Conservation (phyloP, 1,284 basidiomycete genomes). For the Clitocybe nebularis region DNA sequence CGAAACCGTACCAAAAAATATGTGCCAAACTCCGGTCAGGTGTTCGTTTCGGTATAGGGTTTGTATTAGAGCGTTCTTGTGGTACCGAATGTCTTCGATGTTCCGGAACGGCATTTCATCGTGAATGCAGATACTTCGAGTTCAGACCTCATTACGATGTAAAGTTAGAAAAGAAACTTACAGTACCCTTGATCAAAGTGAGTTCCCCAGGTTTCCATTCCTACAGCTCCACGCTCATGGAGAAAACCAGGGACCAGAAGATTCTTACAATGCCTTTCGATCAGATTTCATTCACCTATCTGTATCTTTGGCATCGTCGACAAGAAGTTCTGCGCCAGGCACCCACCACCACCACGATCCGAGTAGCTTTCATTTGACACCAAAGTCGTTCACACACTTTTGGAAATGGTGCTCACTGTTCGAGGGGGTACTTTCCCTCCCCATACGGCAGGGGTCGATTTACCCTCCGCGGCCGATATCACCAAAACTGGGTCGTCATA, state of each 20-base stretch:
- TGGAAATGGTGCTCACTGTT: conserved; percentile 92
- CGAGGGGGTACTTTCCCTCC: conserved; percentile 75
- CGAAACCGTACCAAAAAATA: conserved; percentile 43
- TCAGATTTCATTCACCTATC: conserved; percentile 96
- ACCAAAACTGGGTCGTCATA: conserved; percentile 85
- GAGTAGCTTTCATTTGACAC: conserved; percentile 87
- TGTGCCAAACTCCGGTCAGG: conserved; percentile 86
- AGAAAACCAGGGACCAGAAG: conserved; percentile 42
- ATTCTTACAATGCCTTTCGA: conserved; percentile 88
- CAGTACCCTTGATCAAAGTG: conserved; percentile 50
- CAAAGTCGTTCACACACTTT: conserved; percentile 87
- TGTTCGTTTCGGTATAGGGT: conserved; percentile 88
- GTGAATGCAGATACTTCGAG: conserved; percentile 77
- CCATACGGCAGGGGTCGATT: conserved; percentile 82
- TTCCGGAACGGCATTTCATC: conserved; percentile 63
- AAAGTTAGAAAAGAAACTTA: conserved; percentile 51
- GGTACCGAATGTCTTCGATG: conserved; percentile 69
- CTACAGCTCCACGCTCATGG: not conserved
- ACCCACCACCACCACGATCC: conserved; percentile 26
- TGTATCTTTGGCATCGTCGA: conserved; percentile 76
- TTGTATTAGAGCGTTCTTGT: conserved; percentile 85
- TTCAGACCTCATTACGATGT: conserved; percentile 86
- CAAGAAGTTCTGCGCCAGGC: conserved; percentile 20
- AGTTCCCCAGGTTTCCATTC: conserved; percentile 21
- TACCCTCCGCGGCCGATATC: conserved; percentile 76